Conservation (phyloP, 768 basidiomycete species). For the Mycena alexandri region DNA sequence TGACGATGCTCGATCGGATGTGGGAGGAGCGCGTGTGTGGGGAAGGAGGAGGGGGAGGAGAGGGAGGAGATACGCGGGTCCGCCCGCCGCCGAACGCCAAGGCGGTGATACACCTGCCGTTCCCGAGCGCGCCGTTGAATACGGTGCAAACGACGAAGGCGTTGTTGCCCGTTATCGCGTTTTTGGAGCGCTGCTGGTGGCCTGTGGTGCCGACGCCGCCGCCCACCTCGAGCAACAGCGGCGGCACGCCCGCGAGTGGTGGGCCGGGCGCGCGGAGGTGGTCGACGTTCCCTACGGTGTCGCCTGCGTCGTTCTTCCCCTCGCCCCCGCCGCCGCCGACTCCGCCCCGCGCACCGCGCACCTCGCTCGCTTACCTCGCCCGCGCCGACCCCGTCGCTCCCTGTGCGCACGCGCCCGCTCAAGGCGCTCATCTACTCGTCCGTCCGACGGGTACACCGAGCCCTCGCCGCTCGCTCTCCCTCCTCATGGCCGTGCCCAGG, state of each 20-base stretch:
- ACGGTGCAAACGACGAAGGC: slow-evolving; percentile 65
- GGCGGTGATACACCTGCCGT: slow-evolving; percentile 79
- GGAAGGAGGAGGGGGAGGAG: too few relatives aligned
- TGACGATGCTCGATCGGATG: slow-evolving; percentile 71
- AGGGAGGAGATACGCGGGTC: slow-evolving; percentile 34
- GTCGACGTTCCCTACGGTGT: slow-evolving; percentile 42
- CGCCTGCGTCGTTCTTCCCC: slow-evolving; percentile 34
- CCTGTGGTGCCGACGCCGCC: slow-evolving; percentile 53
- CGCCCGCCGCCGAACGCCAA: slow-evolving; percentile 81
- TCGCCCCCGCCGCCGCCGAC: slow-evolving; percentile 23
- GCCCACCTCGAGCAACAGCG: slow-evolving; percentile 12
- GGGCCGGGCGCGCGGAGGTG: slow-evolving; percentile 23
- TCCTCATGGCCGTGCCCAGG: slow-evolving; percentile 83
- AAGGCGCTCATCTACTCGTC: slow-evolving; percentile 86
- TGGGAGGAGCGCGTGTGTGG: slow-evolving; percentile 64
- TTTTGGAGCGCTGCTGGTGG: slow-evolving; percentile 74
- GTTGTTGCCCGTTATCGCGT: slow-evolving; percentile 73
- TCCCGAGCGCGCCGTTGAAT: slow-evolving; percentile 76
- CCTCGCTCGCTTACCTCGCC: slow-evolving; percentile 39
- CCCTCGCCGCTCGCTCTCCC: slow-evolving; percentile 87
- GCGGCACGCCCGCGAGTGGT: background rate
- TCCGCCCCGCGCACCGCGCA: slow-evolving; percentile 17
- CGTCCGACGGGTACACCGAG: slow-evolving; percentile 95
- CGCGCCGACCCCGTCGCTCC: slow-evolving; percentile 52
- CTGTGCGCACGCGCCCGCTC: slow-evolving; percentile 67